Evolutionary conservation across 306 rosid genomes (phyloP), one percentile per base, ranked within the genome.

Genomic region (Macrotyloma uniflorum): DNA sequence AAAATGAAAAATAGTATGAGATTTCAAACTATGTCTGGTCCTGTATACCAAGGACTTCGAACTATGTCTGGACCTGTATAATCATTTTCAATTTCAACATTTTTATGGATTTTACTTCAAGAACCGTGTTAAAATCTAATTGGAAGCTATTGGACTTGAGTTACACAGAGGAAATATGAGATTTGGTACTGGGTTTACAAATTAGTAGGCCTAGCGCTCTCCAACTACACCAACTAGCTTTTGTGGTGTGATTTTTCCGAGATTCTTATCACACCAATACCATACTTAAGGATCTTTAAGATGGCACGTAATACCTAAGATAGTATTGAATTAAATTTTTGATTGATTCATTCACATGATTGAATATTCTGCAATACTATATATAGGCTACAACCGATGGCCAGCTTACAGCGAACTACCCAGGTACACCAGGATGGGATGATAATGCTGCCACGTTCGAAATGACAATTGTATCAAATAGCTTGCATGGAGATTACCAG

Each of bases 401-500:
- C 81, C 93, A 87, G 85, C 91, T 91, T 13, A 86, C 86, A 11
- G 93, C 91, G 74, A 85, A 89, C 87, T 90, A 87, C 89, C 88
- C 86, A 51, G 96, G 88, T 75, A 73, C 64, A 69, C 98, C 98
- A 22, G 98, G 89, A 82, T 95, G 98, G 97, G 98, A 91, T 75
- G 80, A 88, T 86, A 92, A 92, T 80, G 84, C 90, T 61, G 96
- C 93, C 67, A 88, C 98, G 7, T 95, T 95, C 84, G 92, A 92
- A 80, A 83, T 92, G 90, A 81, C 50, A 19, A 83, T 91, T 75
- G 86, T 84, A 33, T 63, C 87, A 23, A 92, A 91, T 82, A 78
- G 36, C 59, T 84, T 95, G 75, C 98, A 84, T 67, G 97, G 98
- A 86, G 98, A 92, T 87, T 95, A 86, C 87, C 98, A 95, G 86